phyloP scores from a whole-genome alignment of 1,284 basidiomycete species.

The Limonomyces culmigenus region DNA sequence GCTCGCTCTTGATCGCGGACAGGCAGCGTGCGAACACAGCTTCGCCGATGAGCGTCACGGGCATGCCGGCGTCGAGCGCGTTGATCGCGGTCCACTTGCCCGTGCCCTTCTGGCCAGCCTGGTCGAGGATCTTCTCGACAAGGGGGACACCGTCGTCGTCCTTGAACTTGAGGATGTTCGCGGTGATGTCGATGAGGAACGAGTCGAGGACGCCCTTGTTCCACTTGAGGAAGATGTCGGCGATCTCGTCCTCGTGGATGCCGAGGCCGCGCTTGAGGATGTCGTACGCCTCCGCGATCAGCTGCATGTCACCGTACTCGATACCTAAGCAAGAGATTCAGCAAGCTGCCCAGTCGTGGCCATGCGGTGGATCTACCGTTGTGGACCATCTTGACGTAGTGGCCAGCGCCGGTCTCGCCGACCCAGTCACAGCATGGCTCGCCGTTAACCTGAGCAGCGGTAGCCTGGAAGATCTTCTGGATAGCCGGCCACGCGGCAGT shows the following conservation, averaged over 20 bases:
- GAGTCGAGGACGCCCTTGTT: constrained; percentile 99
- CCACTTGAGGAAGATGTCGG: constrained; percentile 82
- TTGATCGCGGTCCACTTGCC: constrained; percentile 99
- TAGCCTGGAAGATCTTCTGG: constrained; percentile 98
- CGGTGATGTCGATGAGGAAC: constrained; percentile 97
- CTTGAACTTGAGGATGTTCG: constrained; percentile 90
- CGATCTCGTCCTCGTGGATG: constrained; percentile 72
- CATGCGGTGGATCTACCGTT: constrained; percentile 45
- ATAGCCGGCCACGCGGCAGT: constrained; percentile 89
- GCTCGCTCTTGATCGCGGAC: constrained; percentile 96
- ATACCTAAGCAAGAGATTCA: constrained; percentile 45
- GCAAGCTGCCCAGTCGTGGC: constrained; percentile 4
- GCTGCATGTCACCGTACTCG: constrained; percentile 99
- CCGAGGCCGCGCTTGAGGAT: constrained; percentile 96
- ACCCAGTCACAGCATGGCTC: constrained; percentile 99
- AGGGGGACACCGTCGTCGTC: constrained; percentile 89
- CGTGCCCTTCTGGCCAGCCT: constrained; percentile 98
- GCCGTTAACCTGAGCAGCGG: constrained; percentile 87
- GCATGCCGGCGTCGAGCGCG: constrained; percentile 89
- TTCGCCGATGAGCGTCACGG: constrained; percentile 98
- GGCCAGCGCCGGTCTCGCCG: constrained; percentile 85
- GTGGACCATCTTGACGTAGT: constrained; percentile 99
- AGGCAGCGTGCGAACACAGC: constrained; percentile 98
- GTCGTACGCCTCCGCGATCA: constrained; percentile 97
- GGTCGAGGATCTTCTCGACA: constrained; percentile 87